These are phyloP conservation scores for Opeltia flavorubescens DNA, from an alignment of 495 filamentous ascomycete genomes.

Conservation along the genomic window DNA sequence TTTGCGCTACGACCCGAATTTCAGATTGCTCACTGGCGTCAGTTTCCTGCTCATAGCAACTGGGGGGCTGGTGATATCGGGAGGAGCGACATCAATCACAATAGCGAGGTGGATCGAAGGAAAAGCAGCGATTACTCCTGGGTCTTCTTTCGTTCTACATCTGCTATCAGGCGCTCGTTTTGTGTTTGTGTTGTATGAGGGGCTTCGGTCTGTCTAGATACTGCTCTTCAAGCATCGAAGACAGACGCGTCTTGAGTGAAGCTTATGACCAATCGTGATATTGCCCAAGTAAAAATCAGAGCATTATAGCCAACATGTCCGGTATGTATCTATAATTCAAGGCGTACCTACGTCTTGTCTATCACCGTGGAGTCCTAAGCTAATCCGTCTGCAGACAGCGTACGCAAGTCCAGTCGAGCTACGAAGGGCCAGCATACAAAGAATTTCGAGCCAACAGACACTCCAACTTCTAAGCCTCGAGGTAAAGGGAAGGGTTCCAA, in stretches of 20 bases:
- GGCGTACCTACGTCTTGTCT: too few species aligned
- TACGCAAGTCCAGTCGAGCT: slow-evolving; percentile 82
- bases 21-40: too few species aligned
- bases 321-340: neutral
- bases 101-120: neutral
- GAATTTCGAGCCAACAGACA: slow-evolving; percentile 56
- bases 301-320: neutral
- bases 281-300: neutral
- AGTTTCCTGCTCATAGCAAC: neutral
- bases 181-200: neutral
- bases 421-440: slow-evolving; percentile 93
- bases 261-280: neutral
- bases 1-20: too few species aligned
- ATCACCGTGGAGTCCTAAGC: neutral
- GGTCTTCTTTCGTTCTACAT: neutral
- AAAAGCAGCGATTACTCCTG: neutral
- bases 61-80: neutral
- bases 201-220: slow-evolving; percentile 3
- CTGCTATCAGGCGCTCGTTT: neutral
- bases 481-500: slow-evolving; percentile 43
- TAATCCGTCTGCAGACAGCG: slow-evolving; percentile 47
- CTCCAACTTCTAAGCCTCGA: slow-evolving; percentile 41
- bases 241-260: slow-evolving; percentile 1
- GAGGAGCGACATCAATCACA: neutral
- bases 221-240: slow-evolving; percentile 1